A percentile compares a stretch with the other conserved stretches of the same genome.
These are phyloP conservation scores for Abrus pulchellus DNA, from an alignment of 306 rosid species.

Conservation along the genomic window DNA sequence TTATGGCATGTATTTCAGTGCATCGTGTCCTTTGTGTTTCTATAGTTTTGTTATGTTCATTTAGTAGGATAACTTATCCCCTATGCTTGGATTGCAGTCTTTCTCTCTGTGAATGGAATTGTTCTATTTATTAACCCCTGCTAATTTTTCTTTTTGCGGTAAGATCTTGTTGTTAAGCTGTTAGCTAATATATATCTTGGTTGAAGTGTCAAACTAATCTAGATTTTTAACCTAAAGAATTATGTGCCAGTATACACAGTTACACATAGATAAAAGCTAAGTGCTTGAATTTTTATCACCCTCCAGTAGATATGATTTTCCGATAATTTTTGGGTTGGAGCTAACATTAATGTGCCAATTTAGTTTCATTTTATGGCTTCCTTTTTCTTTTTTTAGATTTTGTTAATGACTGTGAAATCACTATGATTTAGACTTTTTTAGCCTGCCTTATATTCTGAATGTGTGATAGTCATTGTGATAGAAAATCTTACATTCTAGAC, in stretches of 20 bases:
- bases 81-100: neutral
- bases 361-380: neutral
- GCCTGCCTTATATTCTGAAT: neutral
- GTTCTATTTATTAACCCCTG: neutral
- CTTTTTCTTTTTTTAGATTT: neutral
- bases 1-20: too few species aligned
- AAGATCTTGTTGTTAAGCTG: neutral
- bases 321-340: neutral
- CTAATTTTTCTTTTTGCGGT: neutral
- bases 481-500: neutral
- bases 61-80: too few species aligned
- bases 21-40: too few species aligned
- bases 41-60: too few species aligned
- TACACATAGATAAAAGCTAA: neutral
- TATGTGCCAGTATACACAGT: neutral
- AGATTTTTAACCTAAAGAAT: neutral
- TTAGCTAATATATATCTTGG: neutral
- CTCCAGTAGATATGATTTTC: neutral
- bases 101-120: constrained; percentile 1
- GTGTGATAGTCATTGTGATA: neutral
- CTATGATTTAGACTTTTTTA: constrained; percentile 11
- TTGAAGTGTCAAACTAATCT: neutral
- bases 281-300: neutral
- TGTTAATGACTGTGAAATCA: constrained; percentile 20
- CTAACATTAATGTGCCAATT: constrained; percentile 8